Conservation (phyloP, 148 eudicot species). For the Gaultheria prostrata region DNA sequence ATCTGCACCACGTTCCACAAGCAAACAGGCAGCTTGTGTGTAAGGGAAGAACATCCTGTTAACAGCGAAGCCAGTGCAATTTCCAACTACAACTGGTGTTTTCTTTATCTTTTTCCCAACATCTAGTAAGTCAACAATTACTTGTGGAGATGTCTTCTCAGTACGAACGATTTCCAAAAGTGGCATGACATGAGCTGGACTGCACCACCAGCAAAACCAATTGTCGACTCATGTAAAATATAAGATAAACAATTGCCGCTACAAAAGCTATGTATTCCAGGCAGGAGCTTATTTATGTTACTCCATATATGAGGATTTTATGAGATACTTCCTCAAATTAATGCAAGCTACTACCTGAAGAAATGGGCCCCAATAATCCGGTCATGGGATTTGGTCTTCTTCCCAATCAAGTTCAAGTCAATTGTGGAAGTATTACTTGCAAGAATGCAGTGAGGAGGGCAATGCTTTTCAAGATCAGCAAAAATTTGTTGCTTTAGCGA, state of each 20-base stretch:
- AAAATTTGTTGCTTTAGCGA: conserved; percentile 88
- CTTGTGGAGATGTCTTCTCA: conserved; percentile 86
- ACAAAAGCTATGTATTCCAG: not conserved
- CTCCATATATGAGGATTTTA: not conserved
- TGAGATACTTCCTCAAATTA: not conserved
- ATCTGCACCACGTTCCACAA: conserved; percentile 79
- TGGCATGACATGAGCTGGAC: conserved; percentile 98
- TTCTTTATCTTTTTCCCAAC: conserved; percentile 89
- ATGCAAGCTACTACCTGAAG: conserved; percentile 56
- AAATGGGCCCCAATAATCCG: conserved; percentile 90
- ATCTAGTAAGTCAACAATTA: conserved; percentile 72
- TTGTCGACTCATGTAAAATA: not conserved
- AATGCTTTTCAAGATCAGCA: conserved; percentile 75
- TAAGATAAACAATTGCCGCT: not conserved
- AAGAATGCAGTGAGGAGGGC: conserved; percentile 92
- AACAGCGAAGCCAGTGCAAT: conserved; percentile 98
- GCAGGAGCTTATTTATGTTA: not conserved
- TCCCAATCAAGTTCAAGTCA: conserved; percentile 83
- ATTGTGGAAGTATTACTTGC: conserved; percentile 98
- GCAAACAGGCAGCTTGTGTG: conserved; percentile 80
- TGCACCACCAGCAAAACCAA: conserved; percentile 30
- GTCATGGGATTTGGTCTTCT: conserved; percentile 79
- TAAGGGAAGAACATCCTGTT: conserved; percentile 92
- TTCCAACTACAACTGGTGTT: conserved; percentile 92
- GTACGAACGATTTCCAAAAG: conserved; percentile 96